Evolutionary conservation across 2,329 filamentous ascomycete species (phyloP), one percentile per base, ranked within the genome.

Genomic region (Fusarium fujikuroi): DNA sequence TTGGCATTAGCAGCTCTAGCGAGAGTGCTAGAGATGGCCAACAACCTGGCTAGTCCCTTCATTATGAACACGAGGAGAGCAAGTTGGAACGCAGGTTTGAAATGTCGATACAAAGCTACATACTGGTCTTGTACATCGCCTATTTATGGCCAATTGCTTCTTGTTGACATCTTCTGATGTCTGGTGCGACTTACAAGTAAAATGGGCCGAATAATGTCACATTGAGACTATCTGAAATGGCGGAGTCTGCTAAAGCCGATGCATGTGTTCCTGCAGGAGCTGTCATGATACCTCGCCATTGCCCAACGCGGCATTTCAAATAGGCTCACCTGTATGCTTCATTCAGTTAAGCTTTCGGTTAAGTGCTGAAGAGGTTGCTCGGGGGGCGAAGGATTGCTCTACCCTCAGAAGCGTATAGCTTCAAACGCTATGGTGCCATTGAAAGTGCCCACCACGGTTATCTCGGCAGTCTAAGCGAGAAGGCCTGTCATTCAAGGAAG

Each of bases 41-140:
- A 5, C 1, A 28, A 37, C 1, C 25, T 21, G 7, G 37, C 18
- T 3, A 53, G n/a, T 5, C 49, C 23, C 3, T 10, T 37, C 32
- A 53, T 53, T 3, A 9, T 53, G 32, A 18, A 14, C 40, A 2
- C 4, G n/a, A 43, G 4, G 4, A 43, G 40, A 43, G 40, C 40
- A 43, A 1, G 1, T 43, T 23, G 9, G 1, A 23, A 23, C 3
- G n/a, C 0, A 43, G n/a, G 2, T 23, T 1, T 18, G n/a, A 5
- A 3, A 1, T 43, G n/a, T 18, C 15, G 2, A 43, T 43, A 2
- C 43, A 5, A 46, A 46, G 5, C 43, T 1, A 28, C 23, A 5
- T 23, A 23, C 23, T 43, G 6, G 15, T 10, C 16, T 18, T 0
- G 10, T 23, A 43, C 40, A 3, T 2, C 39, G 0, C 4, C 3